phyloP scores from a whole-genome alignment of 495 filamentous ascomycete genomes.

The Cetradonia linearis region DNA sequence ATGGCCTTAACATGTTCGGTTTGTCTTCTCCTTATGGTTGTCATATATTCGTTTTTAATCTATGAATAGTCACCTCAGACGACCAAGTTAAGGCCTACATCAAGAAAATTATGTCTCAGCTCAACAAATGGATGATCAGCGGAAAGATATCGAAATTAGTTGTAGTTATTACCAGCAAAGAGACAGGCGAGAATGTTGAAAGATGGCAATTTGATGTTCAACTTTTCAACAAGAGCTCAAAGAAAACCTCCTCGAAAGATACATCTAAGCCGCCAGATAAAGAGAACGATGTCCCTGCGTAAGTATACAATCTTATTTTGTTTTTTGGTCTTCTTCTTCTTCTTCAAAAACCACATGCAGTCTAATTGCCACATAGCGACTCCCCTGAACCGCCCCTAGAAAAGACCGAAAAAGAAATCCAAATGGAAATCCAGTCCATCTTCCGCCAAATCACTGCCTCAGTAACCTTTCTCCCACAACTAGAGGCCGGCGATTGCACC shows the following conservation, averaged over 20 bases:
- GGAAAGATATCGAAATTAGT: constrained; percentile 96
- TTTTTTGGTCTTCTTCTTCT: too few relatives aligned
- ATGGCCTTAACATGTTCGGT: constrained; percentile 97
- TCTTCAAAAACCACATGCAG: background rate
- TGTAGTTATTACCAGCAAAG: constrained; percentile 89
- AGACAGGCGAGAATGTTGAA: constrained; percentile 91
- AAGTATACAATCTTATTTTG: constrained; percentile 22
- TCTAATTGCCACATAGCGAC: constrained; percentile 14
- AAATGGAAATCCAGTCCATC: constrained; percentile 86
- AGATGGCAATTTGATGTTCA: constrained; percentile 97
- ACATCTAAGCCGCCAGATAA: constrained; percentile 43
- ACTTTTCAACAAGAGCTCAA: constrained; percentile 53
- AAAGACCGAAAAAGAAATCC: constrained; percentile 88
- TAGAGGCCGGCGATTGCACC: constrained; percentile 76
- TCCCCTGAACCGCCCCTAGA: constrained; percentile 36
- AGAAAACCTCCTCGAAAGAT: constrained; percentile 39
- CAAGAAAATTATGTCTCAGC: constrained; percentile 95
- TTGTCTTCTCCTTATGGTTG: constrained; percentile 23
- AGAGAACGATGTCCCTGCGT: constrained; percentile 51
- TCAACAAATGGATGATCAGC: constrained; percentile 91
- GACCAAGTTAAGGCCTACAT: constrained; percentile 98
- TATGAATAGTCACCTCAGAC: constrained; percentile 63
- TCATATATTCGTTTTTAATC: constrained; percentile 6
- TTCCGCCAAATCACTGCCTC: constrained; percentile 98
- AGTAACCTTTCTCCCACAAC: constrained; percentile 89